Evolutionary conservation across 2,329 filamentous ascomycete genomes (phyloP), one percentile per base, ranked within the genome.

Genomic region (Trichocomaceae sp.): DNA sequence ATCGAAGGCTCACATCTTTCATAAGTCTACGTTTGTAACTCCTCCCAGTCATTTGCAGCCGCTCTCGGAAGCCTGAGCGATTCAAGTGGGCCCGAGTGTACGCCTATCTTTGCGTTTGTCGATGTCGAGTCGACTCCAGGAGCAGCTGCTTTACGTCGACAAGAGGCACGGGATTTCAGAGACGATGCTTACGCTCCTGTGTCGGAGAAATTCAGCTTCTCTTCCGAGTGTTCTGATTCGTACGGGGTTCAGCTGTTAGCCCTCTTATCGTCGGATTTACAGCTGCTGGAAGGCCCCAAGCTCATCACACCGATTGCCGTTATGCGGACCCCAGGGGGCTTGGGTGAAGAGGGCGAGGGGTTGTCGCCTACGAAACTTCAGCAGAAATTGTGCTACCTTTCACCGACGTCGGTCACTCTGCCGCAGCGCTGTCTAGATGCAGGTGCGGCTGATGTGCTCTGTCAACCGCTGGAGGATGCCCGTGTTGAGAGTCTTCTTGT

Each of bases 361-460:
- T 19, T 35, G 33, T 1, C 44, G 15, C n/a, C 41, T 8, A 4
- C 31, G 20, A 12, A 51, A 41, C 41, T 52, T 1, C 23, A 33
- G 13, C 44, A 47, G n/a, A 47, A 39, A 19, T 19, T 49, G 46
- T 54, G 46, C 37, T 26, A 23, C n/a, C 68, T 67, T 51, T 66
- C 75, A 42, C 66, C 74, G 19, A 69, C 74, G 8, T 77, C 83
- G 57, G 75, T 77, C 12, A 72, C 76, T 44, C 73, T 79, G 50
- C 77, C 91, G 57, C 81, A 85, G 61, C 83, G 79, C 63, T 96
- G 90, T 66, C 74, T 97, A 22, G 90, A 96, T 65, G 83, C 87
- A 3, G 93, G 93, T 35, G 92, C 92, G 10, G 79, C 87, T 29
- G 92, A 97, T 70, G 88, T 96, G 48, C 79, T 96, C 59, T 83